These are phyloP conservation scores for Geotrichum australiense DNA, from an alignment of 1,139 yeast genomes.

Conservation along the genomic window DNA sequence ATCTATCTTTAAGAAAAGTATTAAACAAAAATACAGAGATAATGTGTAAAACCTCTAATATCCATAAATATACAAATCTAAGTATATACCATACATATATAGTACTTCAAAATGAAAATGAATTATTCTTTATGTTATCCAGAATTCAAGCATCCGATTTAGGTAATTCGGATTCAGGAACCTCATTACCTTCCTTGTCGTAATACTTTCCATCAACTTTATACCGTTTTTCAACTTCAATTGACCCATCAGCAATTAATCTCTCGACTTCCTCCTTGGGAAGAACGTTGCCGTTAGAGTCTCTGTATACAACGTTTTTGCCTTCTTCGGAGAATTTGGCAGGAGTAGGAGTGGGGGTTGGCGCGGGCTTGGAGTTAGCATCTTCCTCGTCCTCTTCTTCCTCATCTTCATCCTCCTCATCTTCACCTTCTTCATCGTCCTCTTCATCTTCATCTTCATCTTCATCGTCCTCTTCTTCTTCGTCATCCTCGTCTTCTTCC, in stretches of 20 bases:
- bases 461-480: slow-evolving; percentile 11
- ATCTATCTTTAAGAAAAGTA: too few species aligned
- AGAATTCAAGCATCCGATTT: too few species aligned
- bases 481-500: slow-evolving; percentile 11
- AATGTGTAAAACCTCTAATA: too few species aligned
- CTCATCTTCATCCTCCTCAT: slow-evolving; percentile 9
- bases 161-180: too few species aligned
- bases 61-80: too few species aligned
- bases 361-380: slow-evolving; percentile 10
- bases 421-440: slow-evolving; percentile 6
- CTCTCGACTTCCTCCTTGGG: slow-evolving; percentile 28
- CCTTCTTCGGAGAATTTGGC: slow-evolving; percentile 15
- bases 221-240: slow-evolving; percentile 21
- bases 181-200: slow-evolving; percentile 19
- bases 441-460: slow-evolving; percentile 11
- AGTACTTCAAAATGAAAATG: too few species aligned
- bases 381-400: slow-evolving; percentile 10
- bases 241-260: slow-evolving; percentile 23
- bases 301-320: slow-evolving; percentile 28
- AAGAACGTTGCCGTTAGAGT: slow-evolving; percentile 30
- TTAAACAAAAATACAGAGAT: too few species aligned
- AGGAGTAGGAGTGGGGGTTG: slow-evolving; percentile 11
- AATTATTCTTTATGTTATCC: too few species aligned
- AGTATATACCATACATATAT: too few species aligned
- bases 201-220: slow-evolving; percentile 12